Evolutionary conservation across 2,329 filamentous ascomycete species (phyloP).

Genomic region (Grosmannia huntii): DNA sequence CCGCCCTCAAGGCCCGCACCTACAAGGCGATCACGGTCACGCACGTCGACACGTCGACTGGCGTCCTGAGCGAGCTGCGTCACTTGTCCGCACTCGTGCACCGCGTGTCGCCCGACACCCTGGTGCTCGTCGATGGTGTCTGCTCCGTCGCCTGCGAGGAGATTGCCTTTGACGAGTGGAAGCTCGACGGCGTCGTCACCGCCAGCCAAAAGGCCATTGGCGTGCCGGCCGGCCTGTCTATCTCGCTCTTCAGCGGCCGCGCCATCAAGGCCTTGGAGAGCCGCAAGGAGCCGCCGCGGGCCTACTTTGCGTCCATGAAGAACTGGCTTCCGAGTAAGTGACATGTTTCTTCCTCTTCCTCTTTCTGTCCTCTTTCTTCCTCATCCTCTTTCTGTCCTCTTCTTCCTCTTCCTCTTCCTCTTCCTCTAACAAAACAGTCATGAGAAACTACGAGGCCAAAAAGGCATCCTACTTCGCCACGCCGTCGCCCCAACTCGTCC

Average conservation of each 20-base stretch:
- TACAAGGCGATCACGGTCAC: conserved; percentile 94
- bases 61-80: conserved; percentile 85
- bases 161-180: conserved; percentile 92
- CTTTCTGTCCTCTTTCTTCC: conserved; percentile 12
- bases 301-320: conserved; percentile 93
- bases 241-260: conserved; percentile 83
- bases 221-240: conserved; percentile 84
- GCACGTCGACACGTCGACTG: conserved; percentile 94
- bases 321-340: conserved; percentile 84
- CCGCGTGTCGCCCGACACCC: conserved; percentile 76
- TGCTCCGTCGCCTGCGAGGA: conserved; percentile 96
- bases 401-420: conserved; percentile 13
- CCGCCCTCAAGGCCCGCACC: conserved; percentile 75
- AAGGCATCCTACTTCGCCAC: conserved; percentile 98
- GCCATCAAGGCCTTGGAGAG: conserved; percentile 71
- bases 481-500: conserved; percentile 84
- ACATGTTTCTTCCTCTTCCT: conserved; percentile 13
- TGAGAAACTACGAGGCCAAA: conserved; percentile 97
- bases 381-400: background rate
- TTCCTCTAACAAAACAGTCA: too few relatives aligned
- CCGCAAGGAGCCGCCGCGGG: conserved; percentile 67
- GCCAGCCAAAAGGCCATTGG: conserved; percentile 96
- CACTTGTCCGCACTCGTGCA: conserved; percentile 70
- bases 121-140: conserved; percentile 88
- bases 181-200: conserved; percentile 82